Conservation (phyloP, 2,329 filamentous ascomycete species). For the Diaporthe velutina region DNA sequence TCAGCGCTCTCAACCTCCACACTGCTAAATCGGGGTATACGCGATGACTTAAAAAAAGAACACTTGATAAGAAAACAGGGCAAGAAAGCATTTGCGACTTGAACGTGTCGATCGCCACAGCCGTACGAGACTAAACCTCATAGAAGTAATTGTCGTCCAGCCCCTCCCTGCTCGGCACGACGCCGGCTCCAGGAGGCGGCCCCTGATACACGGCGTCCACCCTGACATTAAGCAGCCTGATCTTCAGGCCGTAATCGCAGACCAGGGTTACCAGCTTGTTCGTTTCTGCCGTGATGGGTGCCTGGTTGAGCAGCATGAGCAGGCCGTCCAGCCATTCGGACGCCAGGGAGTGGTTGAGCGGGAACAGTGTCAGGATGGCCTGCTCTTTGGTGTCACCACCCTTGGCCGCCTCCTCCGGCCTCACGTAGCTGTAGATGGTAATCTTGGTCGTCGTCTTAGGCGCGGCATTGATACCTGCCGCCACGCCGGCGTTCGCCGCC, state of each 20-base stretch:
- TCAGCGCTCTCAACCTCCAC: background rate
- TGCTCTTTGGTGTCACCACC: constrained; percentile 70
- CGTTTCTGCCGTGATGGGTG: constrained; percentile 97
- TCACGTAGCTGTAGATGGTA: constrained; percentile 83
- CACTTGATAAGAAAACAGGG: constrained; percentile 19
- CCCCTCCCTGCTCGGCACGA: constrained; percentile 85
- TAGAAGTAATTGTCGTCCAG: constrained; percentile 96
- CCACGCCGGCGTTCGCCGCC: constrained; percentile 32
- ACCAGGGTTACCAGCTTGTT: constrained; percentile 89
- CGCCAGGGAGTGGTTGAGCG: constrained; percentile 83
- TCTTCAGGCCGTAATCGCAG: constrained; percentile 91
- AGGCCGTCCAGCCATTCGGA: constrained; percentile 98
- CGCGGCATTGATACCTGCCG: constrained; percentile 32
- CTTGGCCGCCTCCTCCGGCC: constrained; percentile 54
- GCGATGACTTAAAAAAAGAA: constrained; percentile 41
- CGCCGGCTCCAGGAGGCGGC: constrained; percentile 76
- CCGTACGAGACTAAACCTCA: constrained; percentile 68
- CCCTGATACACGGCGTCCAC: constrained; percentile 82
- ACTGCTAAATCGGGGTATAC: constrained; percentile 35
- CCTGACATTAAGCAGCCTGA: constrained; percentile 89
- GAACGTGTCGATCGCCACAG: background rate
- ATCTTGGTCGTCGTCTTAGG: constrained; percentile 81
- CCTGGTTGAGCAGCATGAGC: constrained; percentile 93
- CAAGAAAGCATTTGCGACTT: background rate
- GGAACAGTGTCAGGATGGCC: constrained; percentile 85